These are phyloP conservation scores for Lepiota brunneoincarnata DNA, from an alignment of 768 basidiomycete species.

Conservation along the genomic window DNA sequence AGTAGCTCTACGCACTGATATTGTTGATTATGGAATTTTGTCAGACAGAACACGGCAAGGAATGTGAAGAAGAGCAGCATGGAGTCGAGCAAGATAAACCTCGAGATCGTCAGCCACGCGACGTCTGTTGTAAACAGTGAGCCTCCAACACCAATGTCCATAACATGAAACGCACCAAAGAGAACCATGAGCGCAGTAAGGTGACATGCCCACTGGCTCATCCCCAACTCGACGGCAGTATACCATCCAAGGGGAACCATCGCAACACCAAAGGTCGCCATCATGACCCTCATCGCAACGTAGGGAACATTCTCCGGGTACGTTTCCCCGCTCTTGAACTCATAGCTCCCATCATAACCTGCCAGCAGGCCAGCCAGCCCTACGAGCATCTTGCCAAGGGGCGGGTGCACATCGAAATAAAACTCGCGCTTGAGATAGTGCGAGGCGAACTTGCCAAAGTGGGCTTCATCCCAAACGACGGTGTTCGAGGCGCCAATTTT, in stretches of 20 bases:
- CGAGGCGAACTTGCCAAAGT: conserved; percentile 98
- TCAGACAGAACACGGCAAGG: conserved; percentile 90
- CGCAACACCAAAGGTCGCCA: conserved; percentile 91
- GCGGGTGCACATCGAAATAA: conserved; percentile 99
- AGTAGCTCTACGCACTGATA: conserved; percentile 61
- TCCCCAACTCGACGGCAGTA: conserved; percentile 90
- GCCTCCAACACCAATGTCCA: background rate
- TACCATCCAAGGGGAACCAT: conserved; percentile 98
- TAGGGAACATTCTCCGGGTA: conserved; percentile 89
- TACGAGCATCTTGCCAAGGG: conserved; percentile 98
- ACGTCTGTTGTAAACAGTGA: conserved; percentile 58
- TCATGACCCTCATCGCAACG: conserved; percentile 91
- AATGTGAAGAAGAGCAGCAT: conserved; percentile 99
- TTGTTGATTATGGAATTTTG: conserved; percentile 97
- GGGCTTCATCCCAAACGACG: conserved; percentile 99
- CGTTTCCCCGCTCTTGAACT: conserved; percentile 87
- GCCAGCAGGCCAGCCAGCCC: conserved; percentile 88
- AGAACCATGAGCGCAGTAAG: conserved; percentile 92
- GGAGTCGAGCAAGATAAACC: conserved; percentile 96
- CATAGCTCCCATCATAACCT: conserved; percentile 89
- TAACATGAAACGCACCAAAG: conserved; percentile 55
- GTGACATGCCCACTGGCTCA: conserved; percentile 88
- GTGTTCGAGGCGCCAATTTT: conserved; percentile 81
- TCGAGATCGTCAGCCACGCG: conserved; percentile 94
- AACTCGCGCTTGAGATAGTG: conserved; percentile 99